Evolutionary conservation across 192 early-diverging fungal species (phyloP).

Genomic region (Coemansia furcata): DNA sequence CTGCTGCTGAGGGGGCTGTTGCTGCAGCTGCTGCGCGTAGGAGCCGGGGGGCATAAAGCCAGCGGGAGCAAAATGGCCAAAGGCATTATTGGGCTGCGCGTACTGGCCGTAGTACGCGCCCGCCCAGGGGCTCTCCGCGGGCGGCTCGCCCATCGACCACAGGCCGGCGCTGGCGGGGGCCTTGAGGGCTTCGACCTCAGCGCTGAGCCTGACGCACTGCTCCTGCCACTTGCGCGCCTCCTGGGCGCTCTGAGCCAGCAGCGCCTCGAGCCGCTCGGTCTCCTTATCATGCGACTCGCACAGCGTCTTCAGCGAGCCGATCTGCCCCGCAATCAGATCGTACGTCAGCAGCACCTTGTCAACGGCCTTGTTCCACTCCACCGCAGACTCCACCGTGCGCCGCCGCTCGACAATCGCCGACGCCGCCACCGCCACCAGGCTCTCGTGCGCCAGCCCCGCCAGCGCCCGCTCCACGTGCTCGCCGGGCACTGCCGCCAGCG

Average conservation of each 20-base stretch:
- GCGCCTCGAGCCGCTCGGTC: slow-evolving; percentile 17
- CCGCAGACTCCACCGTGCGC: slow-evolving; percentile 3
- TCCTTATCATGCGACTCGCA: slow-evolving; percentile 20
- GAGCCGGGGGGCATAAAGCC: background rate
- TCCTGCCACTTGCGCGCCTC: slow-evolving; percentile 38
- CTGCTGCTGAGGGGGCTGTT: background rate
- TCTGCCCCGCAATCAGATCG: slow-evolving; percentile 21
- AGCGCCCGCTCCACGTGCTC: slow-evolving; percentile 31
- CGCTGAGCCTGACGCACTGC: slow-evolving; percentile 10
- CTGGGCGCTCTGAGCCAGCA: slow-evolving; percentile 33
- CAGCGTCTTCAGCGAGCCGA: slow-evolving; percentile 21
- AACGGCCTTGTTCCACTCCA: slow-evolving; percentile 18
- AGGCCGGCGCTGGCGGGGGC: background rate
- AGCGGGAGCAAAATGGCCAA: background rate
- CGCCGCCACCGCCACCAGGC: slow-evolving; percentile 18
- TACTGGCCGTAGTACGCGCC: background rate
- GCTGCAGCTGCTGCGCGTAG: background rate
- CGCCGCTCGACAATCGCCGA: slow-evolving; percentile 21
- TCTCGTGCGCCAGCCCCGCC: slow-evolving; percentile 14
- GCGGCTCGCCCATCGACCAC: background rate
- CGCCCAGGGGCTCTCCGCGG: background rate
- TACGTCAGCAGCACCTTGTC: slow-evolving; percentile 28
- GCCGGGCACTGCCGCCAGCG: slow-evolving; percentile 6
- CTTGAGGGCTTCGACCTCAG: slow-evolving; percentile 14
- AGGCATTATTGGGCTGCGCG: background rate